phyloP scores from a whole-genome alignment of 495 filamentous ascomycete genomes.

The Tuber microsphaerosporum region DNA sequence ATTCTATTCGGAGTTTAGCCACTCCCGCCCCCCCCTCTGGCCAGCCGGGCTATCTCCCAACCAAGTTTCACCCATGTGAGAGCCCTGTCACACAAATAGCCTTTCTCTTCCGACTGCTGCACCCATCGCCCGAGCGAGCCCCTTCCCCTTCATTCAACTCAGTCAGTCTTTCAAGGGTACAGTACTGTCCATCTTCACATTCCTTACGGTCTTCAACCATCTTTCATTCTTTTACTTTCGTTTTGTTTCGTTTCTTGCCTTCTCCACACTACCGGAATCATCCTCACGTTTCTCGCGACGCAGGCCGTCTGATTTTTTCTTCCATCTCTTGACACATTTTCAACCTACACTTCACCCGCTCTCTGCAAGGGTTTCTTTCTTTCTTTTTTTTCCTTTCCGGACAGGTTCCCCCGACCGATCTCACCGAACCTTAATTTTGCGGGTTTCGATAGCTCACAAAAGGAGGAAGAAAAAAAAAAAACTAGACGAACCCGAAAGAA shows the following conservation, averaged over 20 bases:
- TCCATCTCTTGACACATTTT: constrained; percentile 25
- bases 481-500: neutral
- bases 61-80: constrained; percentile 14
- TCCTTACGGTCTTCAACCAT: constrained; percentile 15
- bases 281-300: constrained; percentile 47
- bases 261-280: constrained; percentile 42
- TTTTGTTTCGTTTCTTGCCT: constrained; percentile 36
- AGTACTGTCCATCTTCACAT: constrained; percentile 12
- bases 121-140: constrained; percentile 17
- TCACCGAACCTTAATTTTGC: neutral
- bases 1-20: neutral
- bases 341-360: constrained; percentile 46
- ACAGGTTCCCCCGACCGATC: neutral
- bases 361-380: constrained; percentile 13
- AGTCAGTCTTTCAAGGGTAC: constrained; percentile 28
- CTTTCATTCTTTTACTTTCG: constrained; percentile 46
- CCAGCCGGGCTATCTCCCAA: neutral
- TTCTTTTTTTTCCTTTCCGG: neutral
- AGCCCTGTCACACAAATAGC: constrained; percentile 13
- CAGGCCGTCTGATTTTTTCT: constrained; percentile 43
- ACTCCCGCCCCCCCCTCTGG: neutral
- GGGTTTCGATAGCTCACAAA: neutral
- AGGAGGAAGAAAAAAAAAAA: neutral
- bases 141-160: constrained; percentile 39
- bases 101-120: constrained; percentile 22